A percentile compares a stretch with the other conserved stretches of the same genome.
These are phyloP conservation scores for Tubosaeta sp. DNA, from an alignment of 768 basidiomycete species.

Conservation along the genomic window DNA sequence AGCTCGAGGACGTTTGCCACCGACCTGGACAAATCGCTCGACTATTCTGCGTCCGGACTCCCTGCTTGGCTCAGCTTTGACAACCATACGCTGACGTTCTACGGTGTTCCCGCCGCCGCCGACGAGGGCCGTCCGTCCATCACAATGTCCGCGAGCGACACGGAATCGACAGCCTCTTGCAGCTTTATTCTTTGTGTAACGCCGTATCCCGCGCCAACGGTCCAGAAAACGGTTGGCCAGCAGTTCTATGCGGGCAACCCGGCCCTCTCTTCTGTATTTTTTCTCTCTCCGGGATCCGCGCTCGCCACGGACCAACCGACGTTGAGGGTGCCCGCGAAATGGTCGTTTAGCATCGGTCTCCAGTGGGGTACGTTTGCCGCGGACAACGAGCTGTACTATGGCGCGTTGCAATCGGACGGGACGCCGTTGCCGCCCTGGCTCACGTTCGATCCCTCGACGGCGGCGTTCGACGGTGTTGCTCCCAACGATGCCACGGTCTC, in stretches of 20 bases:
- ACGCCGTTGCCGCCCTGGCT: conserved; percentile 73
- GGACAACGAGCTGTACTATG: conserved; percentile 52
- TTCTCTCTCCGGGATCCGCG: conserved; percentile 57
- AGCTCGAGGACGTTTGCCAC: conserved; percentile 62
- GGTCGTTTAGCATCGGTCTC: conserved; percentile 92
- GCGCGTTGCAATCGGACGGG: conserved; percentile 61
- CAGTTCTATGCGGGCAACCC: conserved; percentile 61
- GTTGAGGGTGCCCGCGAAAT: conserved; percentile 70
- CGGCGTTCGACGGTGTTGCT: conserved; percentile 77
- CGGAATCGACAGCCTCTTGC: conserved; percentile 47
- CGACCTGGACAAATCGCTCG: conserved; percentile 37
- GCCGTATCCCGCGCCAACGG: conserved; percentile 45
- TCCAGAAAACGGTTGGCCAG: conserved; percentile 48
- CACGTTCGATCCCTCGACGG: conserved; percentile 55
- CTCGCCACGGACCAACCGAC: conserved; percentile 47
- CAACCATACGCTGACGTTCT: conserved; percentile 51
- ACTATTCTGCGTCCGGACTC: conserved; percentile 52
- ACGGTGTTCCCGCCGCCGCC: conserved; percentile 57
- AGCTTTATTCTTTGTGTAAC: conserved; percentile 56
- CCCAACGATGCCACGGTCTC: conserved; percentile 44
- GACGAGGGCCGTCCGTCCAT: conserved; percentile 65
- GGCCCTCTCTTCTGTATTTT: conserved; percentile 73
- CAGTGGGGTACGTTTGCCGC: conserved; percentile 56
- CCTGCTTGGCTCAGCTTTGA: conserved; percentile 82
- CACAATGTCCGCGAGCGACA: conserved; percentile 59